A percentile compares a stretch with the other conserved stretches of the same genome.
phyloP scores from a whole-genome alignment of 1,284 basidiomycete species.

The Moesziomyces sp. region DNA sequence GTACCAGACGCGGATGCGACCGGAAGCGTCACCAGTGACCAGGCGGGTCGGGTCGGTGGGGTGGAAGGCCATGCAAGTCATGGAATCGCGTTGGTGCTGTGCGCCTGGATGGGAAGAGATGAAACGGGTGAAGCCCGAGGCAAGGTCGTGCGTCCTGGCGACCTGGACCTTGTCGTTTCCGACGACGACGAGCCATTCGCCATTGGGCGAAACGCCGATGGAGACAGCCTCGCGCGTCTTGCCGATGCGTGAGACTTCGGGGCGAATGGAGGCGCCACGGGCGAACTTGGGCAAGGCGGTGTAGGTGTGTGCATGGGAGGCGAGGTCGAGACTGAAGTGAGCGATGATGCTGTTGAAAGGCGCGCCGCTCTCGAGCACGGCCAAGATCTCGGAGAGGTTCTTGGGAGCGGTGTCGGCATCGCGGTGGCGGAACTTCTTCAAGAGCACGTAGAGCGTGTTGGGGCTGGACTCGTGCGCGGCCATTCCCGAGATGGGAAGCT shows the following conservation, averaged over 20 bases:
- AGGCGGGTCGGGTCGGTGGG: slow-evolving; percentile 86
- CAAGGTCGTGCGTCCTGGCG: slow-evolving; percentile 47
- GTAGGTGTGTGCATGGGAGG: slow-evolving; percentile 8
- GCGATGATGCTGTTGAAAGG: slow-evolving; percentile 51
- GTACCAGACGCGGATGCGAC: slow-evolving; percentile 90
- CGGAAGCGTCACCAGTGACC: slow-evolving; percentile 88
- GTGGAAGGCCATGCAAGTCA: slow-evolving; percentile 89
- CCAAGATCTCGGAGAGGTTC: slow-evolving; percentile 30
- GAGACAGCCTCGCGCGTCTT: slow-evolving; percentile 54
- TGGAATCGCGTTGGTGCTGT: slow-evolving; percentile 50
- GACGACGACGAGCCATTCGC: slow-evolving; percentile 83
- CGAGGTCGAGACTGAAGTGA: slow-evolving; percentile 43
- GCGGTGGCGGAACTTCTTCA: slow-evolving; percentile 71
- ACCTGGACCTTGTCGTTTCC: slow-evolving; percentile 86
- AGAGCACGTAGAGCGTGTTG: slow-evolving; percentile 76
- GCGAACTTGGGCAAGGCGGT: slow-evolving; percentile 30
- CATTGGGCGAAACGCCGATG: slow-evolving; percentile 79
- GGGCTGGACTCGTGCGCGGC: slow-evolving; percentile 77
- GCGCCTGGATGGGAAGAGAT: slow-evolving; percentile 69
- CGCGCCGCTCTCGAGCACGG: slow-evolving; percentile 27
- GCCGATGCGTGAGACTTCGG: slow-evolving; percentile 73
- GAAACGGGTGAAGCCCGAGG: slow-evolving; percentile 79
- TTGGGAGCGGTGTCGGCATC: slow-evolving; percentile 32
- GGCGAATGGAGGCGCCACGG: slow-evolving; percentile 34
- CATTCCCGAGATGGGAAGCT: slow-evolving; percentile 79